Percentiles rank a stretch among this genome's conserved stretches.
Evolutionary conservation across 2,329 filamentous ascomycete species (phyloP).

Genomic region (Fusarium nematophilum): DNA sequence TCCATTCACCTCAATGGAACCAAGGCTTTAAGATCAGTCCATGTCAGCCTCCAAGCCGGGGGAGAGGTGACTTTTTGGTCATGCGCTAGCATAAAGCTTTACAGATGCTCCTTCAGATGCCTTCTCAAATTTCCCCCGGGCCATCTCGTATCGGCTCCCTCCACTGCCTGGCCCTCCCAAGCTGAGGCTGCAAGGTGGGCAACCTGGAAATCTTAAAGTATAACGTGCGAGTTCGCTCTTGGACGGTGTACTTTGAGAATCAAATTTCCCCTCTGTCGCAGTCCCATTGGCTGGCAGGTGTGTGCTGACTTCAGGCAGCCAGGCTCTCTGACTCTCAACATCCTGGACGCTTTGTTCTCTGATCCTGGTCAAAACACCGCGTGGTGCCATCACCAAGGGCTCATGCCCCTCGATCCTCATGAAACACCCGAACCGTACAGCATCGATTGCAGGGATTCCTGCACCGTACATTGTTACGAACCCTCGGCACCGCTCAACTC

Average conservation of each 20-base stretch:
- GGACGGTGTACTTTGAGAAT: too few relatives aligned
- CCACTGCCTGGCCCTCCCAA: too few relatives aligned
- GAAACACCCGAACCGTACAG: conserved; percentile 8
- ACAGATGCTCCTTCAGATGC: too few relatives aligned
- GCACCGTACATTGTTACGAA: not conserved
- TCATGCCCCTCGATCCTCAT: conserved; percentile 13
- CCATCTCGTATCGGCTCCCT: too few relatives aligned
- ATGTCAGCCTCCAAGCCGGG: not conserved
- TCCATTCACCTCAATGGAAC: conserved; percentile 6
- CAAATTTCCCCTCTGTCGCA: too few relatives aligned
- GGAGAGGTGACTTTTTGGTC: not conserved
- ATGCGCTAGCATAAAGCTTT: too few relatives aligned
- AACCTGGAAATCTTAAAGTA: too few relatives aligned
- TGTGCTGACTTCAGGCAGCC: conserved; percentile 13
- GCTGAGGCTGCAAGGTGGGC: too few relatives aligned
- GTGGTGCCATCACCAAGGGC: conserved; percentile 24
- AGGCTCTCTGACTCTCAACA: conserved; percentile 20
- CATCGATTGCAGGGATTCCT: conserved; percentile 9
- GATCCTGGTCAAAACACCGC: conserved; percentile 29
- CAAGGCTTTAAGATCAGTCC: conserved; percentile 5
- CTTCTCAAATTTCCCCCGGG: too few relatives aligned
- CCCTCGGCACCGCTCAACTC: not conserved
- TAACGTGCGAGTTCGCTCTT: too few relatives aligned
- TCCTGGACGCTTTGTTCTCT: conserved; percentile 20
- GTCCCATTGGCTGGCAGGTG: too few relatives aligned